Evolutionary conservation across 2,329 filamentous ascomycete species (phyloP).

Genomic region (Fusarium dlaminii): DNA sequence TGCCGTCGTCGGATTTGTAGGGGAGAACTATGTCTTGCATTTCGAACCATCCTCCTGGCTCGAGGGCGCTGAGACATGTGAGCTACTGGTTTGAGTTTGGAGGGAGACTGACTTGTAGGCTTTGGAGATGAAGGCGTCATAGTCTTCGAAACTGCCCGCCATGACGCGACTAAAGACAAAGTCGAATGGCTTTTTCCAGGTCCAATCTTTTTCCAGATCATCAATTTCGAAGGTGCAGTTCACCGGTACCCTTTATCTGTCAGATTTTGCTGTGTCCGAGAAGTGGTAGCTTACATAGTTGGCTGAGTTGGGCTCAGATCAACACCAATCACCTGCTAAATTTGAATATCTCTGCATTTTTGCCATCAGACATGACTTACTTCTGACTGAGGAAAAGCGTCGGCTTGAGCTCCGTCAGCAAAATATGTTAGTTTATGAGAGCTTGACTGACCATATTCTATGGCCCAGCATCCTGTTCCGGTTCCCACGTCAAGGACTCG

Average conservation of each 20-base stretch:
- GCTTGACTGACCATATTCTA: slow-evolving; percentile 12
- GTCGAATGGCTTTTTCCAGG: not conserved
- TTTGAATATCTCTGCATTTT: not conserved
- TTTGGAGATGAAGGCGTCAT: not conserved
- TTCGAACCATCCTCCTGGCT: not conserved
- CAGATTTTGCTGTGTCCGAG: not conserved
- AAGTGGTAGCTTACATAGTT: not conserved
- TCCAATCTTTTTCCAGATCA: slow-evolving; percentile 17
- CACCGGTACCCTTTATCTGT: not conserved
- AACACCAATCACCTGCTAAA: slow-evolving; percentile 1
- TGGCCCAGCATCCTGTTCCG: slow-evolving; percentile 19
- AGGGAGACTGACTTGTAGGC: not conserved
- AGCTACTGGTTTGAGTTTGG: not conserved
- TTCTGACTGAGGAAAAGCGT: not conserved
- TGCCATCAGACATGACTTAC: not conserved
- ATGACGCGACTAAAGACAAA: not conserved
- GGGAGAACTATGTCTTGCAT: not conserved
- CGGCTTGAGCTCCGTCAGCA: no score
- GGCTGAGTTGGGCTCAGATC: slow-evolving; percentile 16
- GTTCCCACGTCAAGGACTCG: slow-evolving; percentile 4
- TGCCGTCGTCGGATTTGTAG: not conserved
- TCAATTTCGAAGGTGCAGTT: slow-evolving; percentile 16
- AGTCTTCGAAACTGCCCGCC: not conserved
- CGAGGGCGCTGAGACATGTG: not conserved
- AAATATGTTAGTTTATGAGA: no score